Evolutionary conservation across 2,329 filamentous ascomycete genomes (phyloP).

Genomic region (Aquanectria penicillioides): DNA sequence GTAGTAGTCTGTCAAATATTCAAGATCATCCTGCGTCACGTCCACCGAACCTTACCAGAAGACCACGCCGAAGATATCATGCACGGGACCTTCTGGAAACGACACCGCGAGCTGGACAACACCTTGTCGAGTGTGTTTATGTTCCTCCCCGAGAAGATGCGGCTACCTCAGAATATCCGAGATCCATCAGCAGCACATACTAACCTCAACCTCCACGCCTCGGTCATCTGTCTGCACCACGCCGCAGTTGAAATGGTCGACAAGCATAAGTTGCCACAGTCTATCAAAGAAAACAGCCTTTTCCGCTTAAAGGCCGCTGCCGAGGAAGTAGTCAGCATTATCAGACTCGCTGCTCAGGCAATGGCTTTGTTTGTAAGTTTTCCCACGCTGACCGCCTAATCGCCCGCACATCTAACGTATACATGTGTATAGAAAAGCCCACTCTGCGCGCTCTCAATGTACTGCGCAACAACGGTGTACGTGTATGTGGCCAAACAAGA

Average conservation of each 20-base stretch:
- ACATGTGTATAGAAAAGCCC: constrained; percentile 44
- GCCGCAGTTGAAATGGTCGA: constrained; percentile 87
- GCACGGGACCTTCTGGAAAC: constrained; percentile 84
- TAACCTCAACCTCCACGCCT: constrained; percentile 90
- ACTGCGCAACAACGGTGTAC: constrained; percentile 86
- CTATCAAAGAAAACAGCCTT: constrained; percentile 76
- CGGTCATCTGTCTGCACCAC: constrained; percentile 88
- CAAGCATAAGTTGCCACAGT: constrained; percentile 71
- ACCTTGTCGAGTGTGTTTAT: constrained; percentile 81
- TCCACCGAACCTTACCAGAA: constrained; percentile 75
- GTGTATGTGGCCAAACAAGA: constrained; percentile 79
- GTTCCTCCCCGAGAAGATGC: constrained; percentile 78
- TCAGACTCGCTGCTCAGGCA: constrained; percentile 80
- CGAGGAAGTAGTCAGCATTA: constrained; percentile 84
- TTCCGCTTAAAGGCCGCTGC: constrained; percentile 81
- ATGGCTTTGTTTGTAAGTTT: constrained; percentile 72
- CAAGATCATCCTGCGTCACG: constrained; percentile 82
- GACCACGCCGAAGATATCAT: constrained; percentile 79
- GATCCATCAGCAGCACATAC: constrained; percentile 81
- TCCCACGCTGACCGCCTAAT: neutral
- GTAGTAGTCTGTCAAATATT: constrained; percentile 82
- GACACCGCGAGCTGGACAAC: constrained; percentile 85
- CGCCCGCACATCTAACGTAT: neutral
- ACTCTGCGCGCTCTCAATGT: constrained; percentile 77
- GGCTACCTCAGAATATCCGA: constrained; percentile 74